Base-by-base conservation (phyloP, 306 rosid species). In the Astragalus glycyphyllos region DNA sequence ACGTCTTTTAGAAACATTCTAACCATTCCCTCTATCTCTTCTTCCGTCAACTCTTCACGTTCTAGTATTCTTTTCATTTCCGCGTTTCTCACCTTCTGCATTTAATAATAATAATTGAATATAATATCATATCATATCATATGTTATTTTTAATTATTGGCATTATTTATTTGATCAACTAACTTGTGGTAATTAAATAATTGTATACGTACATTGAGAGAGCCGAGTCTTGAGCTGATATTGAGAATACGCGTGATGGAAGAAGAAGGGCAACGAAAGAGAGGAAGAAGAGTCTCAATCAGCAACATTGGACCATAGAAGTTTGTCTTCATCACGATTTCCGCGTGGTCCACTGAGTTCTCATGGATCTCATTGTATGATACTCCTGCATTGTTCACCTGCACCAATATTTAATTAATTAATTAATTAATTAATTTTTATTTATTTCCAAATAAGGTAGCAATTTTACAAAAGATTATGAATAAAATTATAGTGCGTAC, bases 361-460 rank as follows among this genome's bases (percentile, higher is more conserved):
- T 86, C 82, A 4, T 80, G 20, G 3, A 94, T 73, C 4, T 80
- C 88, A 10, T 94, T 91, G 80, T 73, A 94, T 2, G 99, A 87
- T 0, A 94, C 92, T 0, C 77, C 99, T 0, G 97, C 99, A 34
- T 94, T 94, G 65, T 94, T 94, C 20, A 94, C 94, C 98, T 94
- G 73, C 56, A 31, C 23, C 62, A 4, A 50, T 15, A 49, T 7
- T 40, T 40, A 35, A 5, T 35, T 35, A 35, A 35, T 35, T 35
- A 35, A 35, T 35, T 35, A 35, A 35, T 35, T 1, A 3, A 26
- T 26, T 4, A 23, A 23, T 23, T 2, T 2, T 23, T 23, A 1
- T 26, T 1, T 26, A 26, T 26, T 26, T 26, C 31, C 3, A 26
- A 20, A 20, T 20, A 20, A 20, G 6, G 5, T 2, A 34, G 38